phyloP scores from a whole-genome alignment of 2,329 filamentous ascomycete genomes.

The Trichophyton benhamiae region DNA sequence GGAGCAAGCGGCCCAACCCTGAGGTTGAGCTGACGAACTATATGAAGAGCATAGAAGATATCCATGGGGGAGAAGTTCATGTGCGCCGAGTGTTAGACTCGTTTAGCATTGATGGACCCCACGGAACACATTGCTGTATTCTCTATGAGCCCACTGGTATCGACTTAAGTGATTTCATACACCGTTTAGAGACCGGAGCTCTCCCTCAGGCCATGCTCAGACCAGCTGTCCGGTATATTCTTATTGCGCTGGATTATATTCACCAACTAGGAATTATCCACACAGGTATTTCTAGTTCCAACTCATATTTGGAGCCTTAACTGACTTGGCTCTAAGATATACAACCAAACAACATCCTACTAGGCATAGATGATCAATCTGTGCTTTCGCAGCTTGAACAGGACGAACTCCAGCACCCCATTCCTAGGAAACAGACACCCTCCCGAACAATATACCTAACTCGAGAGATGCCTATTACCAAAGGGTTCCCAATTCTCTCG shows the following conservation, averaged over 20 bases:
- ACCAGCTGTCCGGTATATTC: background rate
- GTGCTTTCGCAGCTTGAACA: conserved; percentile 21
- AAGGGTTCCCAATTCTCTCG: conserved; percentile 18
- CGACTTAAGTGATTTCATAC: conserved; percentile 7
- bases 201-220: background rate
- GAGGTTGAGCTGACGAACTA: conserved; percentile 1
- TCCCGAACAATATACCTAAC: conserved; percentile 21
- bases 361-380: conserved; percentile 20
- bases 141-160: conserved; percentile 15
- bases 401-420: conserved; percentile 19
- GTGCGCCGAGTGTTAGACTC: conserved; percentile 17
- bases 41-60: conserved; percentile 6
- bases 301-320: background rate
- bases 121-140: conserved; percentile 15
- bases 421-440: conserved; percentile 19
- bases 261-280: conserved; percentile 4
- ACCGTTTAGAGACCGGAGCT: background rate
- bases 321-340: conserved; percentile 17
- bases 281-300: background rate
- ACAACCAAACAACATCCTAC: conserved; percentile 23
- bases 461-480: conserved; percentile 14
- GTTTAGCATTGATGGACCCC: conserved; percentile 18
- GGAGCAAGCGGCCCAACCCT: background rate
- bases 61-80: conserved; percentile 14
- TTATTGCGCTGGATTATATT: conserved; percentile 5